Percentiles rank a stretch among this genome's conserved stretches.
phyloP scores from a whole-genome alignment of 345 rosid species.

The Linum usitatissimum region DNA sequence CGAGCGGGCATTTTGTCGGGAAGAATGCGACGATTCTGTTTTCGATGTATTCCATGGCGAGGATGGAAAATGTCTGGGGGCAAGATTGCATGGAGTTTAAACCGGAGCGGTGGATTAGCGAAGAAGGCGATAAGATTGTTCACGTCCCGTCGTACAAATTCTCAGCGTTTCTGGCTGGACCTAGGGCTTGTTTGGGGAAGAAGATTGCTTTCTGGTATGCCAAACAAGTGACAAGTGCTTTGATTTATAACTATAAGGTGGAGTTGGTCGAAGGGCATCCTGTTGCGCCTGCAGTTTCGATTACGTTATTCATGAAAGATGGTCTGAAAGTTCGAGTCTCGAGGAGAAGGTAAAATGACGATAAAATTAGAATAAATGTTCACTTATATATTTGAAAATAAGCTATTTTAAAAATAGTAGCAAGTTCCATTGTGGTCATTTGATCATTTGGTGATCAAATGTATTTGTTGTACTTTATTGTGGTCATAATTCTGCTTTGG shows the following conservation, averaged over 20 bases:
- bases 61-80: constrained; percentile 16
- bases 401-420: too few species aligned
- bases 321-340: constrained; percentile 14
- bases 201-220: constrained; percentile 8
- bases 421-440: too few species aligned
- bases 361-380: too few species aligned
- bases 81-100: constrained; percentile 14
- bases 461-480: too few species aligned
- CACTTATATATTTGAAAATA: too few species aligned
- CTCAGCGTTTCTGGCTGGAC: constrained; percentile 11
- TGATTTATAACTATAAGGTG: constrained; percentile 9
- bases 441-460: too few species aligned
- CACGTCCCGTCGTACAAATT: constrained; percentile 10
- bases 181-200: constrained; percentile 16
- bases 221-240: constrained; percentile 6
- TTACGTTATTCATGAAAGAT: constrained; percentile 11
- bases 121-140: background rate
- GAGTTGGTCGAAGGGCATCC: constrained; percentile 8
- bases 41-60: constrained; percentile 9
- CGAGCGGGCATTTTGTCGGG: constrained; percentile 3
- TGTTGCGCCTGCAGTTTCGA: background rate
- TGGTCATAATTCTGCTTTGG: too few species aligned
- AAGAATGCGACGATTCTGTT: background rate
- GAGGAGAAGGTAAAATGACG: background rate
- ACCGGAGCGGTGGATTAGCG: constrained; percentile 14